Percentiles rank a stretch among this genome's conserved stretches.
phyloP scores from a whole-genome alignment of 495 filamentous ascomycete species.

The Xylaria longipes region DNA sequence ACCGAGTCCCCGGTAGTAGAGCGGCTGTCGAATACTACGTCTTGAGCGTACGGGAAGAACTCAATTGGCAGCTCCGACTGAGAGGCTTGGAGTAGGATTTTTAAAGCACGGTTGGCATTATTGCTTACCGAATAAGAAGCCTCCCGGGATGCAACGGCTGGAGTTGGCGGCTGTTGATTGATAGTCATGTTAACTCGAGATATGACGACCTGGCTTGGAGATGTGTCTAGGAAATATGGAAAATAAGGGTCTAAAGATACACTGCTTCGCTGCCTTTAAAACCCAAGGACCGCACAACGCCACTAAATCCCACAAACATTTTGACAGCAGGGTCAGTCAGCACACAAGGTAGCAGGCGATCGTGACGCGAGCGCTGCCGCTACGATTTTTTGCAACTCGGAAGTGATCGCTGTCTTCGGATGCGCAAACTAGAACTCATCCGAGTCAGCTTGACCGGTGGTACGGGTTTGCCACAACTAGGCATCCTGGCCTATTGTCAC shows the following conservation, averaged over 20 bases:
- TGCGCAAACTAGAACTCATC: slow-evolving; percentile 12
- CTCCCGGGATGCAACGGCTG: not conserved
- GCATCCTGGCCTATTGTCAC: slow-evolving; percentile 3
- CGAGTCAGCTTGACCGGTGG: slow-evolving; percentile 13
- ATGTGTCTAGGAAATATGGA: slow-evolving; percentile 19
- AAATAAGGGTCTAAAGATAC: slow-evolving; percentile 16
- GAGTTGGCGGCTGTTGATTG: slow-evolving; percentile 18
- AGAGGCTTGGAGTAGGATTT: slow-evolving; percentile 33
- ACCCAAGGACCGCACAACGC: slow-evolving; percentile 22
- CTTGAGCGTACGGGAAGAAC: slow-evolving; percentile 34
- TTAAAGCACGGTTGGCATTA: slow-evolving; percentile 40
- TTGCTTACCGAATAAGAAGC: slow-evolving; percentile 32
- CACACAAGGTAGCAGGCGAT: slow-evolving; percentile 4
- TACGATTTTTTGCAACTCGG: not conserved
- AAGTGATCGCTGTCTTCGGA: slow-evolving; percentile 15
- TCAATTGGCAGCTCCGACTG: slow-evolving; percentile 39
- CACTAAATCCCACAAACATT: slow-evolving; percentile 17
- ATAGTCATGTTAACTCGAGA: slow-evolving; percentile 31
- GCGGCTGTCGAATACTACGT: slow-evolving; percentile 40
- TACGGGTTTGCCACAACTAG: slow-evolving; percentile 5
- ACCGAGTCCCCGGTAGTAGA: slow-evolving; percentile 41
- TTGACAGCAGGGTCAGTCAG: not conserved
- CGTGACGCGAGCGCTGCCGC: slow-evolving; percentile 5
- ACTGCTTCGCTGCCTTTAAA: slow-evolving; percentile 28
- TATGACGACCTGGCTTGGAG: slow-evolving; percentile 5